Percentiles rank a stretch among this genome's conserved stretches.
These are phyloP conservation scores for Diaporthe sp. DNA, from an alignment of 2,329 filamentous ascomycete genomes.

Conservation along the genomic window DNA sequence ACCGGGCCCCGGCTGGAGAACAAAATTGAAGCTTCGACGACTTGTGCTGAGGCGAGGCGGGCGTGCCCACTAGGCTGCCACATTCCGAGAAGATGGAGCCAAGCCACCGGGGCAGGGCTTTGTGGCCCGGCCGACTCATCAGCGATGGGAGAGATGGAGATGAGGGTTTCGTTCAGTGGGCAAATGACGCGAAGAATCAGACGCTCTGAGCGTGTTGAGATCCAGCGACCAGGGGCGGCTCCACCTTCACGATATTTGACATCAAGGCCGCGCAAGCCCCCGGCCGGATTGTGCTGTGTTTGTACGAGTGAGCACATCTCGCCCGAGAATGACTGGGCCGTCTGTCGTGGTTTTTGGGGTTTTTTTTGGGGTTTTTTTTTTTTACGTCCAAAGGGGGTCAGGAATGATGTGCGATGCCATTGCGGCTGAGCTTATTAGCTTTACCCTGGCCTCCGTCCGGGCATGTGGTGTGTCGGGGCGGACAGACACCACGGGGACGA, in stretches of 20 bases:
- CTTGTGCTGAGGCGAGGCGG: constrained; percentile 5
- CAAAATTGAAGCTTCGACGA: constrained; percentile 8
- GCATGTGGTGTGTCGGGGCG: neutral
- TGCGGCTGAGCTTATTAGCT: constrained; percentile 21
- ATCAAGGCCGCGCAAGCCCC: constrained; percentile 29
- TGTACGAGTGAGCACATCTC: neutral
- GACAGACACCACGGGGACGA: neutral
- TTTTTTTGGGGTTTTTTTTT: neutral
- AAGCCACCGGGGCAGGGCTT: constrained; percentile 30
- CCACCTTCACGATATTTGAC: constrained; percentile 31
- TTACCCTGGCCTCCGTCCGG: neutral
- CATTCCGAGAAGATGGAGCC: constrained; percentile 9
- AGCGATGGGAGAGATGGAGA: constrained; percentile 7
- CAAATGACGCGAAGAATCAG: neutral
- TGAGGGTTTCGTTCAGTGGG: neutral
- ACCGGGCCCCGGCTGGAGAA: constrained; percentile 21
- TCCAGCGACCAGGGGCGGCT: constrained; percentile 30
- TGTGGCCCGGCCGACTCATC: constrained; percentile 2
- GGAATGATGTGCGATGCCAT: neutral
- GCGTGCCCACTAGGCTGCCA: constrained; percentile 12
- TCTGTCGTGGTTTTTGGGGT: no score
- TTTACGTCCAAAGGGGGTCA: neutral
- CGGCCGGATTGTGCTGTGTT: neutral
- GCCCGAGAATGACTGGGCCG: neutral
- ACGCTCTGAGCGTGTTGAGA: constrained; percentile 30